These are phyloP conservation scores for Otatea glauca DNA, from an alignment of 176 grass and related monocot genomes.

Conservation along the genomic window DNA sequence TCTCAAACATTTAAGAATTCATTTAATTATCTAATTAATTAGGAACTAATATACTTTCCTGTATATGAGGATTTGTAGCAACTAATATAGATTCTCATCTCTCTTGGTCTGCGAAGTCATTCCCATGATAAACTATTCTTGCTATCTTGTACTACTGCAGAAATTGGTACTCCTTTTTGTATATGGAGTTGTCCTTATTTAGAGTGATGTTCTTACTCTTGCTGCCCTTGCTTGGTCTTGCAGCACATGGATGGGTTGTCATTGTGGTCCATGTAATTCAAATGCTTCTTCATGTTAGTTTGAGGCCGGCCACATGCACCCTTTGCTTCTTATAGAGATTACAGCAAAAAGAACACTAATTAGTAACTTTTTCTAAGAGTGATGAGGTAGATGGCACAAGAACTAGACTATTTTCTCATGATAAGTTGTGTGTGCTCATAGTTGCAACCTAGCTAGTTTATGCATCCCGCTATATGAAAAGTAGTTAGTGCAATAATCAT, in stretches of 20 bases:
- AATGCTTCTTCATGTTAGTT: constrained; percentile 1
- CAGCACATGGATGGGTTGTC: neutral
- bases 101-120: too few relatives aligned
- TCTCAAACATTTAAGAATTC: constrained; percentile 15
- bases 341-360: constrained; percentile 6
- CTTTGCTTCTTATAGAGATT: constrained; percentile 21
- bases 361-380: neutral
- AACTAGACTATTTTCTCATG: neutral
- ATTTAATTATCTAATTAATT: constrained; percentile 7
- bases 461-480: neutral
- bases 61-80: constrained; percentile 26
- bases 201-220: constrained; percentile 24
- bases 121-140: too few relatives aligned
- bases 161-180: too few relatives aligned
- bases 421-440: too few relatives aligned
- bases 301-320: constrained; percentile 13
- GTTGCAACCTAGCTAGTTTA: neutral
- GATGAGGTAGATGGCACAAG: constrained; percentile 18
- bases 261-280: neutral
- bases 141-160: too few relatives aligned
- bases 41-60: neutral
- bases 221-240: constrained; percentile 6
- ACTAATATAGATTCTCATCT: constrained; percentile 28
- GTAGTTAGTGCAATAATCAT: neutral
- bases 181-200: neutral